phyloP scores from a whole-genome alignment of 2,329 filamentous ascomycete species.

The Colletotrichum tabaci region DNA sequence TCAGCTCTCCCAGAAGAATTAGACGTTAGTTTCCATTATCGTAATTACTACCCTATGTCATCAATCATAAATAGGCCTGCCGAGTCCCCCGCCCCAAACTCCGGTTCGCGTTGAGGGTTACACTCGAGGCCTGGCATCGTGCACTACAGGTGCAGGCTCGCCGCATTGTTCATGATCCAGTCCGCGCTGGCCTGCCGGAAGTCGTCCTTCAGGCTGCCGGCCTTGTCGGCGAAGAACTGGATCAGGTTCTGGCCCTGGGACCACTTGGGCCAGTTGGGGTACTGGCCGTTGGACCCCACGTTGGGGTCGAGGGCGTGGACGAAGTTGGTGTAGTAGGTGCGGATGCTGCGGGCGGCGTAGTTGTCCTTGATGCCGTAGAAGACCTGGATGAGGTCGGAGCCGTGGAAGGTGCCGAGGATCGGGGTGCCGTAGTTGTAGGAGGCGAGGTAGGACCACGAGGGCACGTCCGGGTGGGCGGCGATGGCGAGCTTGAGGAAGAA shows the following conservation, averaged over 20 bases:
- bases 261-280: slow-evolving; percentile 61
- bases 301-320: slow-evolving; percentile 81
- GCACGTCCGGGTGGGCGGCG: slow-evolving; percentile 66
- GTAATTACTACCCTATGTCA: neutral
- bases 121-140: no score
- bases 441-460: slow-evolving; percentile 81
- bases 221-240: slow-evolving; percentile 58
- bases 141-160: slow-evolving; percentile 18
- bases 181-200: slow-evolving; percentile 52
- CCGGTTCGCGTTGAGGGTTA: neutral
- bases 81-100: neutral
- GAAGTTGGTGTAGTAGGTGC: slow-evolving; percentile 81
- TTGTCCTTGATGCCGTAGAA: slow-evolving; percentile 63
- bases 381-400: slow-evolving; percentile 76
- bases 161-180: slow-evolving; percentile 44
- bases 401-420: slow-evolving; percentile 84
- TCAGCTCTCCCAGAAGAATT: neutral
- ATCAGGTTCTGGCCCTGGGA: slow-evolving; percentile 64
- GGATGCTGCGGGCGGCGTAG: slow-evolving; percentile 50
- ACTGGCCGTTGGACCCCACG: slow-evolving; percentile 57
- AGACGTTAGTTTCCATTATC: no score
- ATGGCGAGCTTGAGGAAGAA: slow-evolving; percentile 62
- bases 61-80: neutral
- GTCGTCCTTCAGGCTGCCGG: slow-evolving; percentile 54
- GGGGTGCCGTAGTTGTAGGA: slow-evolving; percentile 81